phyloP scores from a whole-genome alignment of 1,284 basidiomycete species.

The Amylostereum chailletii region DNA sequence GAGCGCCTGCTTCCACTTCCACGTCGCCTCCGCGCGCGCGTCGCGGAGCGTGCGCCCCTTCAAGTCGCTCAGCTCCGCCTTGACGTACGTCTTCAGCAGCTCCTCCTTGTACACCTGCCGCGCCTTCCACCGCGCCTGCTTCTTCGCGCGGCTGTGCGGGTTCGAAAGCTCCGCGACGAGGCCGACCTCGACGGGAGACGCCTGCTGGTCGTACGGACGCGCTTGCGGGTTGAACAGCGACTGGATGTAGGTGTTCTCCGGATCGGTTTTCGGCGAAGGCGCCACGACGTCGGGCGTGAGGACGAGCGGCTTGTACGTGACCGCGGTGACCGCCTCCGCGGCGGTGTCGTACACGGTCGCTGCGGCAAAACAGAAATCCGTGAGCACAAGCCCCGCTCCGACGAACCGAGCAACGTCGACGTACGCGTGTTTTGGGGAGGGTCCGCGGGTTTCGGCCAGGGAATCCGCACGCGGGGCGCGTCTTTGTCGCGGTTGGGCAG shows the following conservation, averaged over 20 bases:
- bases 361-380: constrained; percentile 1
- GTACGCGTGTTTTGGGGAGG: constrained; percentile 39
- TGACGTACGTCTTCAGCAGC: constrained; percentile 44
- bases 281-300: constrained; percentile 30
- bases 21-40: constrained; percentile 62
- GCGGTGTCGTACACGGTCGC: constrained; percentile 44
- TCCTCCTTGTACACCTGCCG: constrained; percentile 36
- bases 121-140: constrained; percentile 64
- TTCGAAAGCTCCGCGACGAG: constrained; percentile 64
- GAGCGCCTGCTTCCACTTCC: constrained; percentile 58
- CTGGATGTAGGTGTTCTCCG: constrained; percentile 52
- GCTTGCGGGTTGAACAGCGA: constrained; percentile 42
- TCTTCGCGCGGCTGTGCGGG: constrained; percentile 73
- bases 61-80: constrained; percentile 44
- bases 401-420: constrained; percentile 13
- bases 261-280: constrained; percentile 31
- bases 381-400: too few relatives aligned
- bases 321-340: constrained; percentile 44
- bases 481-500: constrained; percentile 37
- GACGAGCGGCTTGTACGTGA: constrained; percentile 58
- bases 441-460: constrained; percentile 54
- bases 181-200: constrained; percentile 55
- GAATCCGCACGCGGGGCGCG: constrained; percentile 35
- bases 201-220: constrained; percentile 32
- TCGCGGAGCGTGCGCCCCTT: constrained; percentile 48